Base-by-base conservation (phyloP, 1,139 yeast species). In the Magnusiomyces suaveolens region DNA sequence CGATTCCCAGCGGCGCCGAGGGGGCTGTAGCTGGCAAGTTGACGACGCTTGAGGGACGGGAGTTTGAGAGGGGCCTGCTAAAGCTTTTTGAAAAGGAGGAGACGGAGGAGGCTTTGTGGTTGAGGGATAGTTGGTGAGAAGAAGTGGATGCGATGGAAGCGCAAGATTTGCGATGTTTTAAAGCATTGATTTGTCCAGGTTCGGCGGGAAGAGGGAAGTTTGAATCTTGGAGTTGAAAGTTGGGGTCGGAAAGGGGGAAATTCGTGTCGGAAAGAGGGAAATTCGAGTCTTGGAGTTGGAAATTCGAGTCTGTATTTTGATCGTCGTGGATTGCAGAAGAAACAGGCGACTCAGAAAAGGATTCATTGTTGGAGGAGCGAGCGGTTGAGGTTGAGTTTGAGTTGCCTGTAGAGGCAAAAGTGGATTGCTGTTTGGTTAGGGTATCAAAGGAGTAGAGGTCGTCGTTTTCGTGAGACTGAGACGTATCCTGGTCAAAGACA, bases 281-380 rank as follows among this genome's bases (percentile, higher is more conserved):
- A 23, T 44, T 44, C 10, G 24, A n/a, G 32, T 23, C 4, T 24
- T 24, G 10, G 12, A 16, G 32, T 16, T 23, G 29, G 14, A 23
- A 32, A 36, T 36, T 36, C 16, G 41, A 36, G 18, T n/a, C 41
- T 10, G 8, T 36, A 16, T 36, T 36, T 6, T 10, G 16, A 21
- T 47, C 50, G 12, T 47, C 50, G 21, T 47, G 50, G 29, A 47
- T 47, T 8, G 50, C 50, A n/a, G 50, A 47, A 2, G 50, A 47
- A 10, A 47, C 41, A n/a, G 50, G 43, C 14, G 50, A 47, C 20
- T 47, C 50, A 24, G 50, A 47, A 33, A 47, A 33, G 26, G 50
- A 47, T 26, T 47, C 50, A 36, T 47, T 47, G 32, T 47, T 47
- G 23, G 43, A 47, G n/a, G 50, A 47, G 26, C 50, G 43, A 14